Evolutionary conservation across 2,329 filamentous ascomycete genomes (phyloP).

Genomic region (Camillea tinctor): DNA sequence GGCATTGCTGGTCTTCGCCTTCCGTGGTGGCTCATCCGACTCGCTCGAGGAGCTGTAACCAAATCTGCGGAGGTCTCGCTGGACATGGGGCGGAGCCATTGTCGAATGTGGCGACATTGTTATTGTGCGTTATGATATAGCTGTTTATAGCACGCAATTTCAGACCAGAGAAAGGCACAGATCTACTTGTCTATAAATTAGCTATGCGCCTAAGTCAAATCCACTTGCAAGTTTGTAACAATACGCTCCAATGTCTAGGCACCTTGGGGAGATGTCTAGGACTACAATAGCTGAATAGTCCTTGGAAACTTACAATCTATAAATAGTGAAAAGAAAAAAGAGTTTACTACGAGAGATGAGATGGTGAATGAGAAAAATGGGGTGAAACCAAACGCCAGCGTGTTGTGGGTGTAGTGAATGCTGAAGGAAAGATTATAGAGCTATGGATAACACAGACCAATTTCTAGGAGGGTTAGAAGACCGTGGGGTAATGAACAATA

Average conservation of each 20-base stretch:
- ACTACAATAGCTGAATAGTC: neutral
- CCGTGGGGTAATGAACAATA: neutral
- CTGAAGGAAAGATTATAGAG: neutral
- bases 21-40: slow-evolving; percentile 43
- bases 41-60: slow-evolving; percentile 52
- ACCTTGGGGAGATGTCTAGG: neutral
- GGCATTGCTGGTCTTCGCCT: slow-evolving; percentile 29
- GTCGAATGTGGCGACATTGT: neutral
- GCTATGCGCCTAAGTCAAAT: neutral
- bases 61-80: slow-evolving; percentile 30
- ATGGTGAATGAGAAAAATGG: neutral
- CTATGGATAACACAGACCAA: neutral
- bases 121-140: neutral
- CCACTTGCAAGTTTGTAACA: neutral
- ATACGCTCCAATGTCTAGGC: too few relatives aligned
- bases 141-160: neutral
- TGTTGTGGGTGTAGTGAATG: neutral
- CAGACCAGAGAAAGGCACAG: neutral
- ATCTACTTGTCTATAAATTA: neutral
- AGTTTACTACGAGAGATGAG: neutral
- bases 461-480: neutral
- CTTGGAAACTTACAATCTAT: neutral
- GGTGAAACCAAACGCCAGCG: neutral
- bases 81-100: slow-evolving; percentile 13
- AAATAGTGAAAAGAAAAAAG: too few relatives aligned